Evolutionary conservation across 176 grass and related monocot genomes (phyloP).

Genomic region (Oryza meridionalis): DNA sequence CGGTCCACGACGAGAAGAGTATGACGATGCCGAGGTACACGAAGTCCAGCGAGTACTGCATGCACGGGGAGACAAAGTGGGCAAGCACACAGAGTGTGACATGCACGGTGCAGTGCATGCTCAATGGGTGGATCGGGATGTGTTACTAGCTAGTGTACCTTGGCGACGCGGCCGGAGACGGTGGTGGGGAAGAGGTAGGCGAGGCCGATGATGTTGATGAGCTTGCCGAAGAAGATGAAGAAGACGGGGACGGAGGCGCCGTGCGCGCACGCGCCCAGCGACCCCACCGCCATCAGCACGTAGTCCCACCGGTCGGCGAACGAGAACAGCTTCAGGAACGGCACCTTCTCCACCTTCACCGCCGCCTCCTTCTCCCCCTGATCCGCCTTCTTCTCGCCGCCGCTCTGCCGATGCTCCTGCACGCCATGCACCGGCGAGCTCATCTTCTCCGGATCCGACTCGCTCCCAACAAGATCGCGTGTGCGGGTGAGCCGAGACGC

Average conservation of each 20-base stretch:
- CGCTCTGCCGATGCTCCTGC: neutral
- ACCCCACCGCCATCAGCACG: slow-evolving; percentile 78
- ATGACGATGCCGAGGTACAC: slow-evolving; percentile 87
- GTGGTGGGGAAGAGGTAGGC: slow-evolving; percentile 90
- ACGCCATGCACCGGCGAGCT: slow-evolving; percentile 49
- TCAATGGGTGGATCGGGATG: neutral
- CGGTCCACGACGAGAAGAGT: slow-evolving; percentile 96
- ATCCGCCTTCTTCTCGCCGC: neutral
- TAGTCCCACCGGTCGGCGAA: slow-evolving; percentile 98
- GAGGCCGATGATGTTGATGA: slow-evolving; percentile 98
- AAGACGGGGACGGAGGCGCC: slow-evolving; percentile 98
- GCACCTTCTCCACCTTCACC: slow-evolving; percentile 56
- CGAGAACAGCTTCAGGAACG: slow-evolving; percentile 96
- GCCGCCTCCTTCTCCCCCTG: slow-evolving; percentile 3
- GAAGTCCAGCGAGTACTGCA: slow-evolving; percentile 96
- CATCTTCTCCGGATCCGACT: slow-evolving; percentile 1
- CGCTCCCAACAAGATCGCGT: neutral
- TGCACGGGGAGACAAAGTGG: no score
- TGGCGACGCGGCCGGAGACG: slow-evolving; percentile 76
- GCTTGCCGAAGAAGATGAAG: slow-evolving; percentile 99
- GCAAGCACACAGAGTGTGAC: neutral
- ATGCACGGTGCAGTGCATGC: neutral
- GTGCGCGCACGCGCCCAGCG: slow-evolving; percentile 87
- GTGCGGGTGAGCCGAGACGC: neutral
- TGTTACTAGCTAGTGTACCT: slow-evolving; percentile 27